Evolutionary conservation across 225 moss, liverwort and hornwort species (phyloP).

Genomic region (Lunularia cruciata): DNA sequence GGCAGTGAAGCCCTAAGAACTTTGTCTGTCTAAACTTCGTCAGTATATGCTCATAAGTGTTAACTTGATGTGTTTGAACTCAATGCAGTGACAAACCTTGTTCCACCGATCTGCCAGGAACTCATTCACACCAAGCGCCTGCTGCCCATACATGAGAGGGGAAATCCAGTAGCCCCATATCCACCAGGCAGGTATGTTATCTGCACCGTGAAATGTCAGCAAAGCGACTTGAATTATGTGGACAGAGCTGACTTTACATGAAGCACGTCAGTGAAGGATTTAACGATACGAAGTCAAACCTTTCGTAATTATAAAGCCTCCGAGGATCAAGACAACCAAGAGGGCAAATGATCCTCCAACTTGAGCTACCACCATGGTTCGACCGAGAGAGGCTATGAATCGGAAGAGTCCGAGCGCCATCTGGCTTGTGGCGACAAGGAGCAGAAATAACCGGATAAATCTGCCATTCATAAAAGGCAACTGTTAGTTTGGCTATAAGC

Average conservation of each 20-base stretch:
- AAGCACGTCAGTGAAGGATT: not conserved
- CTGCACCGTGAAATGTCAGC: conserved; percentile 50
- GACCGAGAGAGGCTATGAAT: conserved; percentile 72
- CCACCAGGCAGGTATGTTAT: conserved; percentile 83
- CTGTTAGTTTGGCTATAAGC: not conserved
- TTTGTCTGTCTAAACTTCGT: too few species aligned
- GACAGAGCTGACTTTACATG: not conserved
- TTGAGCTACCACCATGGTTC: conserved; percentile 78
- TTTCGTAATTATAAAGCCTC: conserved; percentile 73
- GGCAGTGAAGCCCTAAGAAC: too few species aligned
- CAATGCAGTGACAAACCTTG: conserved; percentile 54
- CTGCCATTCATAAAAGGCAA: conserved; percentile 32
- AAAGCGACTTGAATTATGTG: not conserved
- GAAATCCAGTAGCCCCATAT: conserved; percentile 96
- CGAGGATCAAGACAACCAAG: conserved; percentile 64
- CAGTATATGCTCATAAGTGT: too few species aligned
- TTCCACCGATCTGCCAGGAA: conserved; percentile 82
- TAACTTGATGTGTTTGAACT: too few species aligned
- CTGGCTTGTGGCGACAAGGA: conserved; percentile 72
- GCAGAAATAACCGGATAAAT: conserved; percentile 67
- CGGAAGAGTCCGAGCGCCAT: conserved; percentile 88
- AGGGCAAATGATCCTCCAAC: conserved; percentile 81
- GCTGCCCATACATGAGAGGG: conserved; percentile 85
- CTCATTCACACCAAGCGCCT: conserved; percentile 80
- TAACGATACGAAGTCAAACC: conserved; percentile 34